Base-by-base conservation (phyloP, 2,329 filamentous ascomycete species). In the Didymosphaeria variabile region DNA sequence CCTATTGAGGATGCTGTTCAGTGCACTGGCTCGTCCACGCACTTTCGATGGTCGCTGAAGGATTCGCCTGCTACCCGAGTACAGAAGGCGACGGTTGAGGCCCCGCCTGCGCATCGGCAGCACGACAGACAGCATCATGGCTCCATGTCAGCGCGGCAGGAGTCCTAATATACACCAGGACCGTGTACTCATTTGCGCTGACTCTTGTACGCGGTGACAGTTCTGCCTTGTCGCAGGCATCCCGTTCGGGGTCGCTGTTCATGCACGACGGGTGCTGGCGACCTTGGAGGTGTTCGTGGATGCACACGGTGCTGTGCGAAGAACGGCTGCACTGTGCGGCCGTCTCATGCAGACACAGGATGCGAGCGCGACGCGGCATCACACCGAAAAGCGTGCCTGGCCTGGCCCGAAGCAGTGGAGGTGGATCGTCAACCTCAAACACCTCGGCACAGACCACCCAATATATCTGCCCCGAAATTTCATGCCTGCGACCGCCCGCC, bases 361-460 rank as follows among this genome's bases (percentile, higher is more conserved):
- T 34, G 47, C 44, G 21, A 12, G 15, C 8, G 44, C 21, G 26
- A 10, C 19, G 21, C 47, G 47, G 47, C 47, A 51, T 32, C 47
- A 51, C 47, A 36, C n/a, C 17, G 7, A 21, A 6, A 34, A 50
- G 13, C 26, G 46, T 50, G 46, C 46, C 46, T 50, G 46, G 46
- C 46, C 46, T 34, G 46, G 29, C 46, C 46, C 29, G 46, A 19
- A 36, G 47, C 47, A 13, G 29, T 51, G 29, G 31, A 12, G 47
- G 17, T 19, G 13, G 21, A 23, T 52, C 32, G n/a, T 34, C 29
- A 52, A 52, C 15, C 42, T 55, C 53, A 55, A 55, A 55, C 53
- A 36, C 19, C 19, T 12, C n/a, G n/a, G 40, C 53, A 44, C 29
- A 31, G 53, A 17, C 29, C 42, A 21, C 5, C 19, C 42, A 54